phyloP scores from a whole-genome alignment of 1,139 yeast genomes.

The Yamadazyma spencermartinsiae region DNA sequence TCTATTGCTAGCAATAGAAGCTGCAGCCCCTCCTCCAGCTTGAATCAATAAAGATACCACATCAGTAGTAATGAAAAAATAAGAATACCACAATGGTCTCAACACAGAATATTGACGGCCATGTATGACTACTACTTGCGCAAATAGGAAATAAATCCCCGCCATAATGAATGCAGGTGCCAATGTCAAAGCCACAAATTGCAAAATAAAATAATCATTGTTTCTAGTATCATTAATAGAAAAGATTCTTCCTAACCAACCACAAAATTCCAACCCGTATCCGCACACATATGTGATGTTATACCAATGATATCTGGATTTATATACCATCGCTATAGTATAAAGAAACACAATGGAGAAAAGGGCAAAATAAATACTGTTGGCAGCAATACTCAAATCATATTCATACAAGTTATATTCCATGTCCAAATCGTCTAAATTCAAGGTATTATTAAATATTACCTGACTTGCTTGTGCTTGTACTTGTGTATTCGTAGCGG shows the following conservation, averaged over 20 bases:
- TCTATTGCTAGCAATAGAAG: constrained; percentile 53
- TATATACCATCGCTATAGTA: constrained; percentile 19
- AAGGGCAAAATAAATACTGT: constrained; percentile 31
- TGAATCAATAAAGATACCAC: constrained; percentile 70
- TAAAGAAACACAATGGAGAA: constrained; percentile 27
- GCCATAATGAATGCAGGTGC: constrained; percentile 93
- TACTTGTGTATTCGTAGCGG: constrained; percentile 34
- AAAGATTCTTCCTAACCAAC: constrained; percentile 66
- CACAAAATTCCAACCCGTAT: constrained; percentile 46
- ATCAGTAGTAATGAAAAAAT: constrained; percentile 67
- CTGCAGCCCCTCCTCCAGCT: constrained; percentile 77
- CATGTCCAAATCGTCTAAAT: constrained; percentile 28
- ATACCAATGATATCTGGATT: constrained; percentile 34
- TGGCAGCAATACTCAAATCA: constrained; percentile 28
- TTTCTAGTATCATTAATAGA: constrained; percentile 44
- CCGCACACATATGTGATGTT: constrained; percentile 34
- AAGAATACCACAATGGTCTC: constrained; percentile 75
- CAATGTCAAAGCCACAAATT: constrained; percentile 68
- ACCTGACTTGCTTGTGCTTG: constrained; percentile 33
- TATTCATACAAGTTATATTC: constrained; percentile 25
- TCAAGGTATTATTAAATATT: constrained; percentile 33
- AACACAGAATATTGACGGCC: constrained; percentile 63
- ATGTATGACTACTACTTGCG: constrained; percentile 68
- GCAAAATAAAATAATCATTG: constrained; percentile 54
- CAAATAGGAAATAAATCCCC: constrained; percentile 76